phyloP scores from a whole-genome alignment of 1,284 basidiomycete species.

The Vanrija sp. region DNA sequence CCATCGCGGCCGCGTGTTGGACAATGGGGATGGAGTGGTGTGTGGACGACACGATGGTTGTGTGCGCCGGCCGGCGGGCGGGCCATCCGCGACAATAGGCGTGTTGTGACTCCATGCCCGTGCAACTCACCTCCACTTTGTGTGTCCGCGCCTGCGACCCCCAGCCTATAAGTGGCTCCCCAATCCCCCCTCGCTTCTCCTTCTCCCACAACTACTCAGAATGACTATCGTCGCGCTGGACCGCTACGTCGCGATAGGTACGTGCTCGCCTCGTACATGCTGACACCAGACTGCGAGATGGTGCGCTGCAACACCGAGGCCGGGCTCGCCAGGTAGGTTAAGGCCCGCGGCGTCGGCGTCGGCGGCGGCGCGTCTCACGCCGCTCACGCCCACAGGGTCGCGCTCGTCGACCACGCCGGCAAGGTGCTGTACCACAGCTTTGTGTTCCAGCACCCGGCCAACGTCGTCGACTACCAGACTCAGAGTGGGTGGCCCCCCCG shows the following conservation, averaged over 20 bases:
- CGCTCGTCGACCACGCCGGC: constrained; percentile 53
- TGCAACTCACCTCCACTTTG: too few relatives aligned
- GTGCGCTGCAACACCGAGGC: constrained; percentile 20
- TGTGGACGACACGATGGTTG: too few relatives aligned
- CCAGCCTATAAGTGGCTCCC: too few relatives aligned
- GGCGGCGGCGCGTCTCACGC: background rate
- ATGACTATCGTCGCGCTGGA: constrained; percentile 16
- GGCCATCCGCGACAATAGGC: background rate
- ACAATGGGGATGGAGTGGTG: too few relatives aligned
- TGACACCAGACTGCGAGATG: constrained; percentile 41
- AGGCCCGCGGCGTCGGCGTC: background rate
- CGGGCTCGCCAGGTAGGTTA: constrained; percentile 28
- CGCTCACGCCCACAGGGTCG: constrained; percentile 26
- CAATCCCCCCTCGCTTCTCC: background rate
- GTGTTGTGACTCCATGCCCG: background rate
- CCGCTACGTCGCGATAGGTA: constrained; percentile 34
- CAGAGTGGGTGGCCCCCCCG: constrained; percentile 34
- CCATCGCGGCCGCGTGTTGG: background rate
- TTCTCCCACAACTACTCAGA: background rate
- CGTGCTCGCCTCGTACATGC: background rate
- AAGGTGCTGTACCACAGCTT: constrained; percentile 50
- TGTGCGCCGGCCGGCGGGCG: too few relatives aligned
- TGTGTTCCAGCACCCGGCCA: constrained; percentile 50
- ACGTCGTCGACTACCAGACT: constrained; percentile 54
- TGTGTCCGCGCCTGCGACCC: too few relatives aligned